Base-by-base conservation (phyloP, 2,329 filamentous ascomycete species). In the Talaromyces sp. region DNA sequence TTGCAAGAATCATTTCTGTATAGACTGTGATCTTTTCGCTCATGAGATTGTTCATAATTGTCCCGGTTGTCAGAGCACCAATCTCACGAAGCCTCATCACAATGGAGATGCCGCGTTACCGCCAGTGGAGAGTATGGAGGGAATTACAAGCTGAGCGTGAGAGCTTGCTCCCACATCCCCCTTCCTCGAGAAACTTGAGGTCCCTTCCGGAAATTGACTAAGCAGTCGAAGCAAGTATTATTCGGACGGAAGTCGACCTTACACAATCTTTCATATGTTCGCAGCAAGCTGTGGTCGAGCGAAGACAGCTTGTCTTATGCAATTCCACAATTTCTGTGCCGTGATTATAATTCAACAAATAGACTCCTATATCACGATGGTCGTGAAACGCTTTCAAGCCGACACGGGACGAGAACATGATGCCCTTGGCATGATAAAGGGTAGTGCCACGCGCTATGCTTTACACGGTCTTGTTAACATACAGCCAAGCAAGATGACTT, bases 11-110 rank as follows among this genome's bases (percentile, higher is more conserved):
- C 94, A 98, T 79, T 99, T 98, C 75, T 99, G 95, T 82, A 96
- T 99, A 69, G 95, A 99, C 76, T 99, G 95, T 77, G 95, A 99
- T 77, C 88, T 97, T 27, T 97, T 95, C 79, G 90, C 92, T 27
- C 95, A 99, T 75, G 93, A 97, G 79, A 87, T 96, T 13, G 86
- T 97, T 61, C 94, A 99, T 76, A 98, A 98, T 78, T 99, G 95
- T 73, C 93, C 95, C 0, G 94, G 94, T 0, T 99, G 95, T 76
- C 89, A 89, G 69, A 83, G 81, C 69, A 74, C 70, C 60, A 72
- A 68, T 35, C 11, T 59, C 9, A 52, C 45, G 41, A 57, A 19
- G 19, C 4, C 31, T 15, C 54, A 47, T 61, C 52, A 56, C 15
- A 35, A 49, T 35, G 57, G 47, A 56, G 50, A 19, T 63, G 25